phyloP scores from a whole-genome alignment of 441 rosid genomes.

The Erysimum pusillum region DNA sequence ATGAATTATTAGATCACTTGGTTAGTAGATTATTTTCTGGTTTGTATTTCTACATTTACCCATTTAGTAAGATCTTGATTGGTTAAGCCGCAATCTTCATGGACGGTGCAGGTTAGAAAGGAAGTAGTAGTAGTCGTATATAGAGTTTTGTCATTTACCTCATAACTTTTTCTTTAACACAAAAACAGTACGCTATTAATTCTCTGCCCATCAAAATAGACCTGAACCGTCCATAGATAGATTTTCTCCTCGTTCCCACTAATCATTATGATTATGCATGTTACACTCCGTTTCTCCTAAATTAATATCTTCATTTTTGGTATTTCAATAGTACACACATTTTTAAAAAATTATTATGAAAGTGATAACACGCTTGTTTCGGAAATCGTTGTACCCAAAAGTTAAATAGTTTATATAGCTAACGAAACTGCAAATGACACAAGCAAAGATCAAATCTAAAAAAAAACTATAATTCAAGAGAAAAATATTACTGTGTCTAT shows the following conservation, averaged over 20 bases:
- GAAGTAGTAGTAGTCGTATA: not conserved
- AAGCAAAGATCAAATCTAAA: not conserved
- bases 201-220: slow-evolving; percentile 30
- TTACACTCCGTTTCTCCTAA: not conserved
- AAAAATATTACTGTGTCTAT: no score
- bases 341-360: not conserved
- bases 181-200: not conserved
- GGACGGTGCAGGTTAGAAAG: slow-evolving; percentile 39
- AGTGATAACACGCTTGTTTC: not conserved
- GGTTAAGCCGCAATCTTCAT: slow-evolving; percentile 27
- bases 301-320: not conserved
- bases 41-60: not conserved
- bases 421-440: not conserved
- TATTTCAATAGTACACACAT: not conserved
- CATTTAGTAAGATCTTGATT: not conserved
- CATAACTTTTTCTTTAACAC: no score
- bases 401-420: not conserved
- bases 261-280: slow-evolving; percentile 11
- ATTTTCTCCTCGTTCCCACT: slow-evolving; percentile 32
- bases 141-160: no score
- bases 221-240: slow-evolving; percentile 23
- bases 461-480: no score
- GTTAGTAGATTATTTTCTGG: not conserved
- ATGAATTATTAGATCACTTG: not conserved
- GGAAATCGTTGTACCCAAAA: no score